A percentile compares a stretch with the other conserved stretches of the same genome.
phyloP scores from a whole-genome alignment of 768 basidiomycete genomes.

The Phlebiopsis gigantea region DNA sequence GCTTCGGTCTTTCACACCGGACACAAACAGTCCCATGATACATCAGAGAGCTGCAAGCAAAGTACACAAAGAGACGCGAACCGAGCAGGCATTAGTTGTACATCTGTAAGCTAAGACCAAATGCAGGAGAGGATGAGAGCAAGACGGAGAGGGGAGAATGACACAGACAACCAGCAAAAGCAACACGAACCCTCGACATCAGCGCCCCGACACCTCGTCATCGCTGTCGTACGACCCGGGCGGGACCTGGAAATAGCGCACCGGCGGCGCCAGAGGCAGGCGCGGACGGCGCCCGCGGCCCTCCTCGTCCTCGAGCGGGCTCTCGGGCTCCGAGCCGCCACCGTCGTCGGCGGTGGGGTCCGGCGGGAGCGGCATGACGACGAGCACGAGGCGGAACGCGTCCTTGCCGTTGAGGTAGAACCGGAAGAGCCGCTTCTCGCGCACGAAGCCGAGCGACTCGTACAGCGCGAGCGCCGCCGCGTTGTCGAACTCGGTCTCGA shows the following conservation, averaged over 20 bases:
- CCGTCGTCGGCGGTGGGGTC: constrained; percentile 2
- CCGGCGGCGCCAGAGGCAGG: constrained; percentile 6
- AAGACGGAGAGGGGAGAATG: neutral
- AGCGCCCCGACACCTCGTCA: constrained; percentile 23
- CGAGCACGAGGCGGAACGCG: constrained; percentile 78
- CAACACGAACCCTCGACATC: neutral
- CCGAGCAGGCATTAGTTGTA: neutral
- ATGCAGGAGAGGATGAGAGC: neutral
- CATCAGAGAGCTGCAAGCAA: neutral
- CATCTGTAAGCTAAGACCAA: neutral
- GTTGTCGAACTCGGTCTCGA: constrained; percentile 97
- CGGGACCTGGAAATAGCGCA: constrained; percentile 18
- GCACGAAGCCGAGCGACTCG: constrained; percentile 88
- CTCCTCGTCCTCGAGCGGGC: neutral
- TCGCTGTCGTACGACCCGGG: constrained; percentile 21
- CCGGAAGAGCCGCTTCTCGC: constrained; percentile 89
- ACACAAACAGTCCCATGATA: too few relatives aligned
- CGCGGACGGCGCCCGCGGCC: neutral
- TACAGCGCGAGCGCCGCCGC: constrained; percentile 82
- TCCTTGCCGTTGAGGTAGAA: constrained; percentile 99
- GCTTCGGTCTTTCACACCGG: too few relatives aligned
- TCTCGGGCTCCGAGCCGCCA: constrained; percentile 6
- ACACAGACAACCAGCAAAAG: neutral
- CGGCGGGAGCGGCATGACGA: constrained; percentile 33
- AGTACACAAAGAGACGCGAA: neutral